Evolutionary conservation across 768 basidiomycete genomes (phyloP), one percentile per base, ranked within the genome.

Genomic region (Candolleomyces eurysporus): DNA sequence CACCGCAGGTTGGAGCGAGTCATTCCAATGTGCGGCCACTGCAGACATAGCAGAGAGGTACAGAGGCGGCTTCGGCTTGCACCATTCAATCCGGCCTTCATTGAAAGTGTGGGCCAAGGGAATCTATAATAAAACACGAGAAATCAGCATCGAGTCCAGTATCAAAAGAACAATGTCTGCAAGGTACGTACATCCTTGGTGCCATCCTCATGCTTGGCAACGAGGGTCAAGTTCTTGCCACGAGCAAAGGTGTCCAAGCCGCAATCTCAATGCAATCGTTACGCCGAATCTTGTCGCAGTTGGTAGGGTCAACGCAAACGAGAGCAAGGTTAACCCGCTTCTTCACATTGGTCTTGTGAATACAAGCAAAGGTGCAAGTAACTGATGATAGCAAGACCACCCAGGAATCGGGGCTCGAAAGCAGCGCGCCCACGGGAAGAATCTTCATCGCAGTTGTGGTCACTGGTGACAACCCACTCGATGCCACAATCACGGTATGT

Each of bases 291-390:
- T 91, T 94, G 73, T 98, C 94, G 75, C 98, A 99, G 77, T 98
- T 96, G 65, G 85, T 92, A 16, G 91, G 84, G 78, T 98, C 85
- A 63, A 76, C 91, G 72, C 98, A 97, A 62, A 94, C 97, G 67
- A 98, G 81, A 2, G 95, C 95, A 64, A 98, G 92, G 92, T 96
- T 95, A 68, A 95, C 95, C 81, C 97, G 96, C 86, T 98, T 98
- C 90, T 98, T 98, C 86, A 95, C 79, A 83, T 96, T 95, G 72
- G 94, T 94, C 81, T 92, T 95, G 78, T 96, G 96, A 78, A 98
- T 98, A 77, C 96, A 93, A 57, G 96, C 96, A 76, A 98, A 98
- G 39, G 92, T 95, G 74, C 94, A 87, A 72, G 90, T n/a, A n/a
- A n/a, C n/a, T 91, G 76, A 99, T 96, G 81, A 98, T 92, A n/a